phyloP scores from a whole-genome alignment of 2,329 filamentous ascomycete genomes.

The Fusarium sp. region DNA sequence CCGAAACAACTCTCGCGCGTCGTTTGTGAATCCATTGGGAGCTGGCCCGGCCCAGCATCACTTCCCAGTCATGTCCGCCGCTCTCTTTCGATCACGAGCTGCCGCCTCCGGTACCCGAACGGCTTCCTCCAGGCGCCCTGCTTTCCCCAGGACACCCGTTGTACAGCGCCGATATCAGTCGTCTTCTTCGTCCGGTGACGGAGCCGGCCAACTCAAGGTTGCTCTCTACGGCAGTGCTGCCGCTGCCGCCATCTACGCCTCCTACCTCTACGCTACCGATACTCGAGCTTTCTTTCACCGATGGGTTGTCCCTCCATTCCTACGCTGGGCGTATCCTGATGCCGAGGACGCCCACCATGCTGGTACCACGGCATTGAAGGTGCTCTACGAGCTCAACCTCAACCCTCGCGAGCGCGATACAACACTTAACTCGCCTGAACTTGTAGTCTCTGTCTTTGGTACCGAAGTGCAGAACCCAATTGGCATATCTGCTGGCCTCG shows the following conservation, averaged over 20 bases:
- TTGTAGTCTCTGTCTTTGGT: slow-evolving; percentile 76
- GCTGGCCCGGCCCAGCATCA: slow-evolving; percentile 49
- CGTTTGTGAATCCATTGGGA: slow-evolving; percentile 50
- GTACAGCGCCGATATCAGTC: slow-evolving; percentile 54
- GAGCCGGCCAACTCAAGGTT: slow-evolving; percentile 53
- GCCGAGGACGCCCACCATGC: slow-evolving; percentile 93
- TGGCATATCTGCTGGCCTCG: slow-evolving; percentile 94
- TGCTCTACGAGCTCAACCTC: slow-evolving; percentile 80
- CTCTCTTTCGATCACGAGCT: slow-evolving; percentile 47
- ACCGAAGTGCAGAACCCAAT: slow-evolving; percentile 86
- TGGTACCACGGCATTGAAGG: slow-evolving; percentile 79
- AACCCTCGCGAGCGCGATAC: slow-evolving; percentile 84
- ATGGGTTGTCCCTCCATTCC: slow-evolving; percentile 75
- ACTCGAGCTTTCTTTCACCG: slow-evolving; percentile 80
- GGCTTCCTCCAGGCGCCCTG: slow-evolving; percentile 39
- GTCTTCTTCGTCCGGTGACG: slow-evolving; percentile 52
- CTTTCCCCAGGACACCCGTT: slow-evolving; percentile 38
- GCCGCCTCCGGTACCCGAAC: slow-evolving; percentile 40
- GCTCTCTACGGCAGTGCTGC: slow-evolving; percentile 60
- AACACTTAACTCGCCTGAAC: slow-evolving; percentile 52
- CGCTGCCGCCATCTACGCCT: slow-evolving; percentile 60
- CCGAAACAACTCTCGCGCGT: slow-evolving; percentile 45
- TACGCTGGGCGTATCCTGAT: slow-evolving; percentile 79
- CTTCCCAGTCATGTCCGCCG: slow-evolving; percentile 48
- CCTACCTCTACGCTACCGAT: slow-evolving; percentile 81